Base-by-base conservation (phyloP, 352 stramenopile genomes). In the Globisporangium nodosum region DNA sequence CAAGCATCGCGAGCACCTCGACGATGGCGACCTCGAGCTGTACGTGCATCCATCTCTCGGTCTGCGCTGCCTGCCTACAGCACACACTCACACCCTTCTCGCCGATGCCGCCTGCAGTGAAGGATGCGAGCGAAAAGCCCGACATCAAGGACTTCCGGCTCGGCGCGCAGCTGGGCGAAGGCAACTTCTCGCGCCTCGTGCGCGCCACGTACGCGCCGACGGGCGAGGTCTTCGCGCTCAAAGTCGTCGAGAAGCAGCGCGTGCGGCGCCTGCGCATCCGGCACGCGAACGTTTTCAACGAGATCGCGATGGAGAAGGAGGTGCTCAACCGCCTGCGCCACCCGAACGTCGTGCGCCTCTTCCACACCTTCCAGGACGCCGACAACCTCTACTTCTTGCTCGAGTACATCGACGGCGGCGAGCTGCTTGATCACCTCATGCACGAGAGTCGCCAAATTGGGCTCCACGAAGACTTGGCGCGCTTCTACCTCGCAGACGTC, bases 261-360 rank as follows among this genome's bases (percentile, higher is more conserved):
- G 81, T 96, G 42, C 92, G 92, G 59, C 77, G 87, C 4, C 69
- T 97, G 52, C 85, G 85, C 61, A 69, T 92, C 43, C 91, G 97
- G 59, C 97, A 99, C 74, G 90, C 91, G 43, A 99, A 99, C 69
- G 96, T 99, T 12, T 96, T 97, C 70, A 99, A 99, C 73, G 97
- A 99, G 76, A 98, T 99, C 65, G 80, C 95, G 50, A 99, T 99
- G 96, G 97, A 99, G 78, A 95, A 97, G 68, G 74, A 97, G 21
- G 91, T 98, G 61, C 85, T 97, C 31, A 96, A 93, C 64, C 74
- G 68, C 52, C 73, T 96, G 53, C 71, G 70, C 49, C 94, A 98
- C 63, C 81, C 92, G 11, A 96, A 96, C 68, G 90, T 99, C 66
- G 87, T 99, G 43, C 71, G 81, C 13, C 80, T 98, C 49, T 98